A percentile compares a stretch with the other conserved stretches of the same genome.
phyloP scores from a whole-genome alignment of 768 basidiomycete genomes.

The Amanita muscaria region DNA sequence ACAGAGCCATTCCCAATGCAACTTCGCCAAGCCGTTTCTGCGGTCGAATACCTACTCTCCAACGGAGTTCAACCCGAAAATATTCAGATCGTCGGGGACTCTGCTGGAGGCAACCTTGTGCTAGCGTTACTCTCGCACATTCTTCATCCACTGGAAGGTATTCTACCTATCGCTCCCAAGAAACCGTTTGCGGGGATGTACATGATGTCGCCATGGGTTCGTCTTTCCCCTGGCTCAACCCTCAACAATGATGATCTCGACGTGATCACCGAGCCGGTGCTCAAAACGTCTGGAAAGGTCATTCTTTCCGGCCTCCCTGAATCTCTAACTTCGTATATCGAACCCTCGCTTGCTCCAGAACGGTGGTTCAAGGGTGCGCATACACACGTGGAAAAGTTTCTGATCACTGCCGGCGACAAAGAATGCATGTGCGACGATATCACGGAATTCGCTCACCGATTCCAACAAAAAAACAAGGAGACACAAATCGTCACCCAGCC shows the following conservation, averaged over 20 bases:
- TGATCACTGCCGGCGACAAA: conserved; percentile 28
- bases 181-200: conserved; percentile 18
- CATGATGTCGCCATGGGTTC: conserved; percentile 25
- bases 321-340: conserved; percentile 18
- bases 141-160: conserved; percentile 19
- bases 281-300: conserved; percentile 12
- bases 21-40: conserved; percentile 19
- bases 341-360: conserved; percentile 21
- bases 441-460: conserved; percentile 4
- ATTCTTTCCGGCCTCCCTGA: conserved; percentile 16
- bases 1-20: conserved; percentile 23
- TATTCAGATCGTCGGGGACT: conserved; percentile 25
- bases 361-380: conserved; percentile 24
- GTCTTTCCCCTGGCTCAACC: conserved; percentile 15
- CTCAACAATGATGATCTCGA: conserved; percentile 18
- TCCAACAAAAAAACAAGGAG: conserved; percentile 7
- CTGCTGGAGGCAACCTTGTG: conserved; percentile 25
- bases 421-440: conserved; percentile 29
- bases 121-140: conserved; percentile 24
- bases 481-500: conserved; percentile 21
- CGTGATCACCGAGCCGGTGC: conserved; percentile 10
- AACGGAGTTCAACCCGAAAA: conserved; percentile 17
- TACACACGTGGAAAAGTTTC: conserved; percentile 19
- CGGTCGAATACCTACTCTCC: conserved; percentile 21
- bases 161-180: conserved; percentile 11